These are phyloP conservation scores for Cladosporium sp. DNA, from an alignment of 2,329 filamentous ascomycete genomes.

Conservation along the genomic window DNA sequence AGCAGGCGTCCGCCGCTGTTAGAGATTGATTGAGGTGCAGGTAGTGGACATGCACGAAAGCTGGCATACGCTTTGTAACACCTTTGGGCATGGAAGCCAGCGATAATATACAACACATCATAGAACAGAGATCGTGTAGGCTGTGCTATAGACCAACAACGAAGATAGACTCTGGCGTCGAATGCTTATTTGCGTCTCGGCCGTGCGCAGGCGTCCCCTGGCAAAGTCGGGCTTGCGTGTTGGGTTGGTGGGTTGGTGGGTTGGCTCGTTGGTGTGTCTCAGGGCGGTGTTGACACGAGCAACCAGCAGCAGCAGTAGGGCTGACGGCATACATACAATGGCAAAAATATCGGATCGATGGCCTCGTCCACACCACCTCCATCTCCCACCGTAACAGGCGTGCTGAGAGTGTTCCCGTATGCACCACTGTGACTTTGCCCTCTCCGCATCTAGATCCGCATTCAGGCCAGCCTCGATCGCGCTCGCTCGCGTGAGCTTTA, in stretches of 20 bases:
- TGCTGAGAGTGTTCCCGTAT: background rate
- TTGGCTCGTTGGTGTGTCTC: background rate
- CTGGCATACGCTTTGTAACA: background rate
- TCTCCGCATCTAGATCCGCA: conserved; percentile 1
- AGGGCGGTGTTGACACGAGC: conserved; percentile 12
- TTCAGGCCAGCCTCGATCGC: conserved; percentile 6
- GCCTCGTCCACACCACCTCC: background rate
- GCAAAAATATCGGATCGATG: too few relatives aligned
- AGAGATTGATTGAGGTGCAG: background rate
- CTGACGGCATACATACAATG: background rate
- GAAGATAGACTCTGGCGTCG: conserved; percentile 3
- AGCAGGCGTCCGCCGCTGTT: background rate
- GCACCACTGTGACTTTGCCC: background rate
- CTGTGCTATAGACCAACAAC: background rate
- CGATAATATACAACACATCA: background rate
- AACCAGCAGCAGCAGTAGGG: conserved; percentile 8
- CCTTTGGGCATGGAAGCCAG: background rate
- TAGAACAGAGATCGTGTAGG: background rate
- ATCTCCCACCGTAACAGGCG: background rate
- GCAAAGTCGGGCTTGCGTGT: background rate
- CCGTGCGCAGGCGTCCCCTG: background rate
- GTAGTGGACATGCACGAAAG: background rate
- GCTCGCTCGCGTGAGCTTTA: conserved; percentile 16
- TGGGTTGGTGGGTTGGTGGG: too few relatives aligned
- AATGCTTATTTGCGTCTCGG: conserved; percentile 9